Base-by-base conservation (phyloP, 176 grass and related monocot genomes). In the Pharus latifolius region DNA sequence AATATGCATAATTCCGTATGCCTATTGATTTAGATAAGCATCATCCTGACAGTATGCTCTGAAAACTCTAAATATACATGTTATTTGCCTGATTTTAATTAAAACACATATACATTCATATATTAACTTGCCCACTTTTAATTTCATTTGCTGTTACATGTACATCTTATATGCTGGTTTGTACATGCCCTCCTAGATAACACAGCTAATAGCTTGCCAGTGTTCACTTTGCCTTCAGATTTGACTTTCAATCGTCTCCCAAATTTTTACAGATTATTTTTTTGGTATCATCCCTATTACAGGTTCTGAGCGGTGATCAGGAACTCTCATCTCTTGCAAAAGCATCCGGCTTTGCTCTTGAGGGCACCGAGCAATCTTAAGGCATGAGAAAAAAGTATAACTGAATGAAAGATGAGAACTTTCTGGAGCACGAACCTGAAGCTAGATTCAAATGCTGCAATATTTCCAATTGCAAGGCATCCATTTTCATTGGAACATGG, bases 261-360 rank as follows among this genome's bases (percentile, higher is more conserved):
- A n/a, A 62, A 35, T 58, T 10, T 50, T 84, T 3, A 60, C 19
- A 4, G 28, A 38, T 20, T 82, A 4, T 40, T n/a, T 61, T 11
- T 65, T 51, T n/a, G n/a, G 30, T 33, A 52, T 52, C 5, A 59
- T 5, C 10, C 33, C 4, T 44, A 15, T 58, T 65, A 14, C 75
- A 97, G 89, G 71, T 92, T 72, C 31, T 92, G 55, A 89, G 74
- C 0, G 89, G 94, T 10, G 94, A 97, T 50, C 86, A 92, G 53
- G 89, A 97, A 35, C 81, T 97, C 10, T 42, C 79, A 62, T 48
- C 76, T 63, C 81, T 97, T 3, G 86, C 94, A 64, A 81, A 92
- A 56, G 94, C 68, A 67, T 92, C 94, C 0, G 81, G 89, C 12
- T 97, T 90, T 32, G 44, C 77, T 47, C 44, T 54, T 9, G 74